Evolutionary conservation across 306 rosid species (phyloP).

Genomic region (Lablab purpureus): DNA sequence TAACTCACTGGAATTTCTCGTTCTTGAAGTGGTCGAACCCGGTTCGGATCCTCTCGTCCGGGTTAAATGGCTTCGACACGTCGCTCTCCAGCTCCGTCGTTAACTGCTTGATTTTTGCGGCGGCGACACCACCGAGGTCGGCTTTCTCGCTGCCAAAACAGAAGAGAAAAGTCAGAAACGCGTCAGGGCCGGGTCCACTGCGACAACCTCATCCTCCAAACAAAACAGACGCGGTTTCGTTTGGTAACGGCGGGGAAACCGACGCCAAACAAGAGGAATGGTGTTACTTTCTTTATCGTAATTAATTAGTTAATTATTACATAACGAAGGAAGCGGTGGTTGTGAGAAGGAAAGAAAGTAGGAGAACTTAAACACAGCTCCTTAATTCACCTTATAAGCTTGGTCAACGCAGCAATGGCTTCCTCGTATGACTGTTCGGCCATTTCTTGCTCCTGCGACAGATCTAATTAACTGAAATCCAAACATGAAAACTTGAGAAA

Average conservation of each 20-base stretch:
- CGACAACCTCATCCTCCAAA: background rate
- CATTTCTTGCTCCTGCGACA: conserved; percentile 68
- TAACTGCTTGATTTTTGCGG: conserved; percentile 73
- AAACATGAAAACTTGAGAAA: background rate
- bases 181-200: background rate
- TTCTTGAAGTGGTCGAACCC: conserved; percentile 79
- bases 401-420: conserved; percentile 74
- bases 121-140: conserved; percentile 62
- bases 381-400: conserved; percentile 72
- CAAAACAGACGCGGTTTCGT: conserved; percentile 6
- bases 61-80: conserved; percentile 49
- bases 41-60: conserved; percentile 68
- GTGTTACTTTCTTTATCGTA: background rate
- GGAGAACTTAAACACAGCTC: background rate
- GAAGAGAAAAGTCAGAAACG: background rate
- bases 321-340: background rate
- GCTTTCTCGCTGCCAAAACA: conserved; percentile 54
- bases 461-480: background rate
- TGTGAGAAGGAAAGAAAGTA: background rate
- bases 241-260: background rate
- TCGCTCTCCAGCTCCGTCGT: conserved; percentile 60
- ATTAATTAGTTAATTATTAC: background rate
- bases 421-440: conserved; percentile 69
- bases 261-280: background rate
- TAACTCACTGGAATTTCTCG: conserved; percentile 72